phyloP scores from a whole-genome alignment of 192 early-diverging fungal genomes.

The Phycomyces nitens region DNA sequence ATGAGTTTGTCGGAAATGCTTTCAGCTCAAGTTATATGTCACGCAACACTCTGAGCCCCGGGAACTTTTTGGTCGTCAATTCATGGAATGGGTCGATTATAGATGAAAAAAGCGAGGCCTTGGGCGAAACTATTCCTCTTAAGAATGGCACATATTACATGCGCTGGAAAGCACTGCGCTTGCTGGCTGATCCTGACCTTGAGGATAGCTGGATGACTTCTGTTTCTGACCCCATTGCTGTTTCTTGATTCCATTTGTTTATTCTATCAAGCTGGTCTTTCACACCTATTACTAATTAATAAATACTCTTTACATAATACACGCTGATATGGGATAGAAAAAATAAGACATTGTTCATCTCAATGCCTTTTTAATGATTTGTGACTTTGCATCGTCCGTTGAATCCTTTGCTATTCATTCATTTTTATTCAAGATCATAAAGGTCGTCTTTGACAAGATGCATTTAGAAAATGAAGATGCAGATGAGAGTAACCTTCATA shows the following conservation, averaged over 20 bases:
- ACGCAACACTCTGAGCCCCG: slow-evolving; percentile 12
- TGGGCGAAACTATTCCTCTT: background rate
- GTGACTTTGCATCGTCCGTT: no score
- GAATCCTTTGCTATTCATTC: no score
- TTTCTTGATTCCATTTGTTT: slow-evolving; percentile 2
- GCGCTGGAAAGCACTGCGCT: slow-evolving; percentile 24
- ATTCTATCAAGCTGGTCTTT: background rate
- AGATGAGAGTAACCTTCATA: slow-evolving; percentile 64
- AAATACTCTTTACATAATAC: background rate
- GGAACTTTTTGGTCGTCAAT: background rate
- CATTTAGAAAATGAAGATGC: slow-evolving; percentile 25
- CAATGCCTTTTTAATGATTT: no score
- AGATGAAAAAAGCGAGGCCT: slow-evolving; percentile 5
- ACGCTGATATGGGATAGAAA: no score
- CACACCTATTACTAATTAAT: background rate
- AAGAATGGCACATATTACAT: slow-evolving; percentile 25
- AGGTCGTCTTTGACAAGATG: background rate
- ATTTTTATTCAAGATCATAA: no score
- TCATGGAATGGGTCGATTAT: slow-evolving; percentile 25
- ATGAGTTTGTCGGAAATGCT: slow-evolving; percentile 5
- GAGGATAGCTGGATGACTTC: slow-evolving; percentile 14
- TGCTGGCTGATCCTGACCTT: slow-evolving; percentile 24
- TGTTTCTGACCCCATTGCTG: slow-evolving; percentile 13
- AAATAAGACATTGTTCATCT: no score
- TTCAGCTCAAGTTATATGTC: slow-evolving; percentile 8